phyloP scores from a whole-genome alignment of 257 asterid species.

The Gentiana dahurica region DNA sequence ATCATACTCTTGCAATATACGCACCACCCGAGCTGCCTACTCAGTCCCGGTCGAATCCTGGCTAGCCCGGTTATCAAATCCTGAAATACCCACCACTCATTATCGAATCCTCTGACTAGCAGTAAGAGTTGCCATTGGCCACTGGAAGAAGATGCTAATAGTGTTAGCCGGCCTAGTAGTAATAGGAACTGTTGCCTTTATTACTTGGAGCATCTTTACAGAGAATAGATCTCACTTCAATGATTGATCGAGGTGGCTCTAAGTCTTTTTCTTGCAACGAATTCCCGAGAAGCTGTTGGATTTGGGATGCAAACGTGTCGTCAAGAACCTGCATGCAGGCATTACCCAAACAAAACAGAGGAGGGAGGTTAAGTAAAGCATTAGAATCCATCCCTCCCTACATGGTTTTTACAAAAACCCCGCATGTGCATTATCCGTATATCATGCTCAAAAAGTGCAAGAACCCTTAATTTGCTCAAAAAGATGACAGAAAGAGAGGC shows the following conservation, averaged over 20 bases:
- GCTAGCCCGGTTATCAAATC: not conserved
- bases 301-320: constrained; percentile 42
- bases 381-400: not conserved
- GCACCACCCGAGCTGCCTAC: constrained; percentile 18
- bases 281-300: constrained; percentile 42
- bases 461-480: no score
- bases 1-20: not conserved
- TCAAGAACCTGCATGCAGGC: constrained; percentile 29
- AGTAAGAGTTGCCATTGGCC: not conserved
- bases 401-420: not conserved
- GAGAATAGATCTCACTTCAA: constrained; percentile 40
- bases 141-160: not conserved
- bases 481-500: not conserved
- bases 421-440: no score
- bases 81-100: not conserved
- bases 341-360: no score
- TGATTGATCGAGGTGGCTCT: constrained; percentile 36
- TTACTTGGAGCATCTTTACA: constrained; percentile 33
- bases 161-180: constrained; percentile 8
- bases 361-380: not conserved
- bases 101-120: not conserved
- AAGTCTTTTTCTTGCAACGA: constrained; percentile 36
- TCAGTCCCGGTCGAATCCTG: not conserved
- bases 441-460: no score
- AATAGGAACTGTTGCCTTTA: constrained; percentile 22